Base-by-base conservation (phyloP, 1,284 basidiomycete species). In the Sanguinoderma infundibulare region DNA sequence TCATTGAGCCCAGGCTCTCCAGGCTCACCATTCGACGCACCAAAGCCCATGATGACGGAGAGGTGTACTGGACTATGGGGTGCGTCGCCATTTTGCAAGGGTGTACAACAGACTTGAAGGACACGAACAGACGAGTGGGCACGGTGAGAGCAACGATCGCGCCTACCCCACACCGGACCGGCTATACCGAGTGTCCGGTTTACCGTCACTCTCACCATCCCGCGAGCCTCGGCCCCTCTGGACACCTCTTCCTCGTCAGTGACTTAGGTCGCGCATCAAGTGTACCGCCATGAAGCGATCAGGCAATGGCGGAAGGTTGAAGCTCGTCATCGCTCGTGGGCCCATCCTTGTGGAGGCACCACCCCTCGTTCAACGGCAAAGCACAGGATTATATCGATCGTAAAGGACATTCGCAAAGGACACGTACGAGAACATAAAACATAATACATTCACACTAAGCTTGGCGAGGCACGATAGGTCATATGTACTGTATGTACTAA, bases 21-120 rank as follows among this genome's bases (percentile, higher is more conserved):
- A 30, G 3, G n/a, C 36, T 12, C 42, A 9, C 35, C 17, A 5
- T 34, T 10, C 9, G 15, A 66, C 65, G 55, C 67, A 93, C 92
- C 81, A 94, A 83, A 56, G 90, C 86, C 92, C 92, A 94, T 69
- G 92, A 91, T 36, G 90, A 85, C 68, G 87, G 82, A 8, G 92
- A 92, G 17, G 90, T 94, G 68, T 90, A 85, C 63, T 89, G 83
- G 62, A 86, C 81, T 59, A 94, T 79, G 49, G 90, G 88, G 72
- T 93, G 92, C 55, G 76, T 66, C 35, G 81, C 67, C 85, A 87
- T 87, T 66, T 60, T 63, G 22, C 14, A 24, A 51, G 32, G 49
- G 22, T 35, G 49, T 35, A 14, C 15, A 42, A 34, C 53, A 30
- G 40, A 53, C 14, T 30, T 30, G 20, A 22, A n/a, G 12, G 38